Evolutionary conservation across 441 rosid genomes (phyloP), one percentile per base, ranked within the genome.

Genomic region (Erodium chrysanthum): DNA sequence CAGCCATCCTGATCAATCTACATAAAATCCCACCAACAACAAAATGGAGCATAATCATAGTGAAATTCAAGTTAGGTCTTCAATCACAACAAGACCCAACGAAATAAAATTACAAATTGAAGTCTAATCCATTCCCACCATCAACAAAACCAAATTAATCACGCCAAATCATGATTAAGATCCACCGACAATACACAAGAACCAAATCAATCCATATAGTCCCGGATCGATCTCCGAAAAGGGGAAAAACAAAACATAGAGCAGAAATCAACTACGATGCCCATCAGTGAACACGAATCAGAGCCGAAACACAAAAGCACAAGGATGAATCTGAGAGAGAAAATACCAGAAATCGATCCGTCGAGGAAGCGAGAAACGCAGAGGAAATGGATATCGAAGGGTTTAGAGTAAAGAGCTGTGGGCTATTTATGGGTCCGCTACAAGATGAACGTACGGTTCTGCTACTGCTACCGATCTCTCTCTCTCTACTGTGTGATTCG

Each of bases 381-480:
- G 61, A 54, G 61, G 9, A 54, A 54, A 17, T 54, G 61, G 61
- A 9, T 7, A 52, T 52, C 23, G 60, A 52, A 18, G 23, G 60
- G 21, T 52, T 52, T 17, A 52, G 60, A 52, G 60, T 17, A 20
- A 52, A 7, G 60, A 52, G 22, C 60, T 18, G 60, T 5, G 22
- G 2, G 60, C 11, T 52, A 52, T 52, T 17, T 52, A 52, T 18
- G 60, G 60, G 60, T 52, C 21, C 59, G 59, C 59, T 50, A 50
- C 22, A 50, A 50, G 59, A 50, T 50, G 60, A 52, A 52, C 60
- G 60, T 52, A 52, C 60, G 60, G 60, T 18, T 52, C 60, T 52
- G 60, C 60, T 52, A 52, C 60, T 52, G 23, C 60, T 50, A 12
- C 9, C 44, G 1, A 7, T 52, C 23, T 52, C 60, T 52, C 60